Conservation (phyloP, 306 rosid genomes). For the Cicer pinnatifidum region DNA sequence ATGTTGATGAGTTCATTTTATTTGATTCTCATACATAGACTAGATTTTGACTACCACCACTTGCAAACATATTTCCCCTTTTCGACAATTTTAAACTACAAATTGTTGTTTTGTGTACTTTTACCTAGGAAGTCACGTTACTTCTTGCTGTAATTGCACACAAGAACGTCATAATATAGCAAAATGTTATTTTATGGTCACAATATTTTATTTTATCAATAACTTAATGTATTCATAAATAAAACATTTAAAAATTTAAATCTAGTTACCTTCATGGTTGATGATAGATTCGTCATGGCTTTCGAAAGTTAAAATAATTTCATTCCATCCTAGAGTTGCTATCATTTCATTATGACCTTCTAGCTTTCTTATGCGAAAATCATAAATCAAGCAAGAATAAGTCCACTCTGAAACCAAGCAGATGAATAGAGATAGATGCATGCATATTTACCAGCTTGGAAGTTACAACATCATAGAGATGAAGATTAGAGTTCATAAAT, state of each 20-base stretch:
- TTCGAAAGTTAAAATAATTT: slow-evolving; percentile 70
- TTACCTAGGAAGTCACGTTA: slow-evolving; percentile 50
- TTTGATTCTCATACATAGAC: too few species aligned
- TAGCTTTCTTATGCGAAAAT: slow-evolving; percentile 36
- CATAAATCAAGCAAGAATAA: too few species aligned
- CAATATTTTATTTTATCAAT: background rate
- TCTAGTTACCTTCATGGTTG: slow-evolving; percentile 67
- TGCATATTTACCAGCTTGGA: slow-evolving; percentile 54
- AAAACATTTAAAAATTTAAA: background rate
- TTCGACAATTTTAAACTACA: slow-evolving; percentile 58
- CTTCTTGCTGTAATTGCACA: slow-evolving; percentile 56
- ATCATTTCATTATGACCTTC: slow-evolving; percentile 63
- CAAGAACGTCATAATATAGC: slow-evolving; percentile 1
- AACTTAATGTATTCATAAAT: background rate
- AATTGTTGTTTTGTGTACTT: slow-evolving; percentile 61
- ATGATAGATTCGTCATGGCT: slow-evolving; percentile 73
- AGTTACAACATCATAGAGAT: slow-evolving; percentile 75
- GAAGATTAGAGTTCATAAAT: slow-evolving; percentile 60
- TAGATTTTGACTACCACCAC: too few species aligned
- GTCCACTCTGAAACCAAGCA: too few species aligned
- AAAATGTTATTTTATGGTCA: background rate
- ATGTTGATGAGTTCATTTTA: too few species aligned
- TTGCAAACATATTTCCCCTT: too few species aligned
- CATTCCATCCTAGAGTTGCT: slow-evolving; percentile 66
- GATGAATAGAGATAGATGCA: too few species aligned